Base-by-base conservation (phyloP, 305 asterid species). In the Vinca major region DNA sequence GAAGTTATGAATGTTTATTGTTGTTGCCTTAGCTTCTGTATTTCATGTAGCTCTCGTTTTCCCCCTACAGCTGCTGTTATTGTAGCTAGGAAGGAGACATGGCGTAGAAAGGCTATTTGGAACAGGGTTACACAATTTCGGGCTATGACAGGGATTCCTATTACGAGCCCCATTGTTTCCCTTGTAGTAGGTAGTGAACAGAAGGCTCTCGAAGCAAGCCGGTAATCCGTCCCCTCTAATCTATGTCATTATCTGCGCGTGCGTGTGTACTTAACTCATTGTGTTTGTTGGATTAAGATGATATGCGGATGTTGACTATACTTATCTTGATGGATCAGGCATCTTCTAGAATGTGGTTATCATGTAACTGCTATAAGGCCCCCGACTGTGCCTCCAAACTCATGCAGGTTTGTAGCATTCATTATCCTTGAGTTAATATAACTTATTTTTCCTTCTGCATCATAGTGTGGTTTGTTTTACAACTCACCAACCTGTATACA, bases 341-440 rank as follows among this genome's bases (percentile, higher is more conserved):
- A 90, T 83, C 96, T 93, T 45, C 66, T 93, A 70, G 73, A 77
- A 66, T 76, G 81, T 44, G 98, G 98, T 71, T 90, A 88, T 70
- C 97, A 93, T 75, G 69, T 93, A 66, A 82, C 86, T 67, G 96
- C 98, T 71, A 92, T 92, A 73, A 86, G 97, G 74, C 97, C 98
- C 73, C 98, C 98, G 62, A 92, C 98, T 8, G 98, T 92, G 71
- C 88, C 98, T n/a, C 85, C 94, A 44, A 90, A 93, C 80, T 93
- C 96, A 11, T 93, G 98, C 98, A 90, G 98, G 98, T 93, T 76
- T 50, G 84, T 76, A 11, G 0, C 33, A 39, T 20, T 5, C 63
- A 12, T 14, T 43, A 19, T 48, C 50, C 51, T 43, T 19, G 49
- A 37, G 33, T 26, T 26, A 26, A 26, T 26, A 26, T 26, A 26